Evolutionary conservation across 1,139 yeast genomes (phyloP), one percentile per base, ranked within the genome.

Genomic region (Scheffersomyces lignicola): DNA sequence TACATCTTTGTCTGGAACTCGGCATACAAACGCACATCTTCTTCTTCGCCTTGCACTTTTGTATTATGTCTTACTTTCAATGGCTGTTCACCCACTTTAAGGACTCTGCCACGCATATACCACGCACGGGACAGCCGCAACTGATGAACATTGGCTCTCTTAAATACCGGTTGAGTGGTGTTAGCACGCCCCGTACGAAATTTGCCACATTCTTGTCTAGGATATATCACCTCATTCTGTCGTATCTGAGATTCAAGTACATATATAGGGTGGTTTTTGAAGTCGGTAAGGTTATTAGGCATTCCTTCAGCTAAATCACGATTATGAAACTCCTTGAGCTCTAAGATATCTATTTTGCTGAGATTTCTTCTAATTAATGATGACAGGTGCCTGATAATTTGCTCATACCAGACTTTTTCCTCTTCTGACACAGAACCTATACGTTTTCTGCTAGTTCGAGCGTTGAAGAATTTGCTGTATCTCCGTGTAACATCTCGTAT

Each of bases 261-360:
- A 55, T 83, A 92, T n/a, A 82, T 56, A 0, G 98, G 98, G 56
- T 92, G 98, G 35, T 82, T 81, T 39, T 80, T 83, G 54, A 92
- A 86, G 45, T 90, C 97, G 32, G 80, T 81, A 14, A 88, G 64
- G 47, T 78, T 85, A 36, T 82, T 79, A 0, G 99, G 99, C 73
- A 92, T 80, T 0, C 95, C 96, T 51, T 94, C 98, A 15, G 74
- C 68, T 20, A 77, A 63, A 36, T 86, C 83, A 31, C 88, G 67
- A 34, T 78, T 74, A 23, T 73, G 63, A 41, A 94, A 82, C 47
- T 86, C 94, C 31, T 76, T 76, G 36, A 76, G 69, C 54, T 92
- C 98, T 36, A 74, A 69, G 23, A 76, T 72, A 50, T 90, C 97
- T 13, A 76, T 61, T 28, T 71, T 69, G 5, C 71, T 67, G 1